These are phyloP conservation scores for Cucurbita pepo DNA, from an alignment of 306 rosid genomes.

Conservation along the genomic window DNA sequence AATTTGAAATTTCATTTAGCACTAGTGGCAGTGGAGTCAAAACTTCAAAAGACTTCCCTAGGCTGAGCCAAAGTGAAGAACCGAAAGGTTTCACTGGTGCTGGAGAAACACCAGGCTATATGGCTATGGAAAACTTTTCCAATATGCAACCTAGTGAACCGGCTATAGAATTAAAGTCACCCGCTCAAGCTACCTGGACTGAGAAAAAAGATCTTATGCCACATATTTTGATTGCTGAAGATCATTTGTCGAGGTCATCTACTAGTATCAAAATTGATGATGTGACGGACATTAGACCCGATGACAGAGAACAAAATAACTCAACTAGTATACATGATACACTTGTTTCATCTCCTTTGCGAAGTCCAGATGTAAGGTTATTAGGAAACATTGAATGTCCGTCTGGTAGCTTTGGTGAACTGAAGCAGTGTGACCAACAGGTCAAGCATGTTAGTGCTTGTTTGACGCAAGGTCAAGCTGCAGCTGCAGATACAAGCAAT, in stretches of 20 bases:
- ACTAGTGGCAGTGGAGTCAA: slow-evolving; percentile 14
- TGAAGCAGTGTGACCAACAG: slow-evolving; percentile 18
- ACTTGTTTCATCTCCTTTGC: slow-evolving; percentile 18
- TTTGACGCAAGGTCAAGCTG: slow-evolving; percentile 12
- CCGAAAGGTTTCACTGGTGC: slow-evolving; percentile 9
- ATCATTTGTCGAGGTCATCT: background rate
- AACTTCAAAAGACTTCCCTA: slow-evolving; percentile 13
- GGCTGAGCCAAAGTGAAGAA: slow-evolving; percentile 22
- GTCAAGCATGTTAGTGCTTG: slow-evolving; percentile 9
- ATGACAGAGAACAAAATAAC: slow-evolving; percentile 8
- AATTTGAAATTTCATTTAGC: slow-evolving; percentile 17
- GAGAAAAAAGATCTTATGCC: slow-evolving; percentile 15
- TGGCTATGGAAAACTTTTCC: slow-evolving; percentile 10
- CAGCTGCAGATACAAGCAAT: background rate
- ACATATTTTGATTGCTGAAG: slow-evolving; percentile 12
- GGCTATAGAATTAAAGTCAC: slow-evolving; percentile 13
- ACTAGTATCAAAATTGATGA: slow-evolving; percentile 10
- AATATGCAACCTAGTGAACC: slow-evolving; percentile 9
- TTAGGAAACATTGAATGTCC: slow-evolving; percentile 14
- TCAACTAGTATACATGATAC: slow-evolving; percentile 7
- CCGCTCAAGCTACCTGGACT: slow-evolving; percentile 16
- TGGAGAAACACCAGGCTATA: slow-evolving; percentile 11
- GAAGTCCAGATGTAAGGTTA: slow-evolving; percentile 10
- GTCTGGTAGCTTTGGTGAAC: slow-evolving; percentile 10
- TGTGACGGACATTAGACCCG: slow-evolving; percentile 6